These are phyloP conservation scores for Didymella segeticola DNA, from an alignment of 2,329 filamentous ascomycete species.

Conservation along the genomic window DNA sequence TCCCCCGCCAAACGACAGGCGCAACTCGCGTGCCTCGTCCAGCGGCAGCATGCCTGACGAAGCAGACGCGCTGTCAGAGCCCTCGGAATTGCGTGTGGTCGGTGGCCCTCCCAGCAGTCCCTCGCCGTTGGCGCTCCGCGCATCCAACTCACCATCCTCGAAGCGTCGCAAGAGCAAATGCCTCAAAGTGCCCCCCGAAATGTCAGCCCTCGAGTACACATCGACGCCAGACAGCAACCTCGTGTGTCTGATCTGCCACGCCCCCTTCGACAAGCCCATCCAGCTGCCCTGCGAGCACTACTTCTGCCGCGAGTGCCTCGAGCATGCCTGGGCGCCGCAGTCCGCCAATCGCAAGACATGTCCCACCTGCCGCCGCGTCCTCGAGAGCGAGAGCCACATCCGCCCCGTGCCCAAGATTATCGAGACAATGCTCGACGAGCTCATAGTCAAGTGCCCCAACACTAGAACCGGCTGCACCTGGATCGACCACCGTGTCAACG, in stretches of 20 bases:
- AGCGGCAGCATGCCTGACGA: slow-evolving; percentile 33
- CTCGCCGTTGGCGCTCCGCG: slow-evolving; percentile 48
- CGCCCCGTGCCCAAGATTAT: slow-evolving; percentile 61
- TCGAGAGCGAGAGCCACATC: slow-evolving; percentile 38
- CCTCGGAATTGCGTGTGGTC: slow-evolving; percentile 41
- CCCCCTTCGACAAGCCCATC: slow-evolving; percentile 66
- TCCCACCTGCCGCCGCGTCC: slow-evolving; percentile 63
- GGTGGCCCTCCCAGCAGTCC: slow-evolving; percentile 48
- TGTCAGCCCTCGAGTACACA: slow-evolving; percentile 65
- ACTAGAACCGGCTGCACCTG: slow-evolving; percentile 61
- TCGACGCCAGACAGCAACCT: slow-evolving; percentile 64
- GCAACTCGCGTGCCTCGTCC: slow-evolving; percentile 45
- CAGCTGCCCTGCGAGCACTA: slow-evolving; percentile 67
- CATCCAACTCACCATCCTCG: slow-evolving; percentile 47
- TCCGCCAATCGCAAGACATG: slow-evolving; percentile 52
- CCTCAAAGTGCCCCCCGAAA: slow-evolving; percentile 55
- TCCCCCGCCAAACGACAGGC: slow-evolving; percentile 45
- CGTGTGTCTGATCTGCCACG: slow-evolving; percentile 70
- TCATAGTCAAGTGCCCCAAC: slow-evolving; percentile 66
- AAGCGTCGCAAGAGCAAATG: slow-evolving; percentile 45
- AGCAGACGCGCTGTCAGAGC: slow-evolving; percentile 22
- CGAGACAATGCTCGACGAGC: slow-evolving; percentile 67
- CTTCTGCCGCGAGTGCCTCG: slow-evolving; percentile 67
- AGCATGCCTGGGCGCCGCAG: slow-evolving; percentile 47
- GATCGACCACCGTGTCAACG: slow-evolving; percentile 61